phyloP scores from a whole-genome alignment of 345 rosid species.

The Eucalyptus tenuipes region DNA sequence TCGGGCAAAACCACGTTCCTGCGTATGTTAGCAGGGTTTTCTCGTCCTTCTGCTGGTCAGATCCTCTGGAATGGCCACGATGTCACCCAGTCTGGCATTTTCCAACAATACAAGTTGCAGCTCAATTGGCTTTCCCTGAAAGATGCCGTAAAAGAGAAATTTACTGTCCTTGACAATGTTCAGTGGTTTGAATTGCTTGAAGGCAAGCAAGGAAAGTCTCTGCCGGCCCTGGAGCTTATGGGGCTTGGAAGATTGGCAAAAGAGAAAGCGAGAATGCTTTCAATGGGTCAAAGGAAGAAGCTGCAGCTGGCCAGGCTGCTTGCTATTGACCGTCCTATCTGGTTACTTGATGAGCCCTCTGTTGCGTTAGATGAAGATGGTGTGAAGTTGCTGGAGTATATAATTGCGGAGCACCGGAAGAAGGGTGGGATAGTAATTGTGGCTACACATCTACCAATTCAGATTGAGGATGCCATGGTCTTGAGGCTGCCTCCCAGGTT shows the following conservation, averaged over 20 bases:
- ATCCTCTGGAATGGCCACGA: slow-evolving; percentile 93
- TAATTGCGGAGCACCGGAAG: slow-evolving; percentile 65
- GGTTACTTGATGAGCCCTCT: slow-evolving; percentile 85
- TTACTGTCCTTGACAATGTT: slow-evolving; percentile 64
- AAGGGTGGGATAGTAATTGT: slow-evolving; percentile 76
- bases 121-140: slow-evolving; percentile 87
- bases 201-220: slow-evolving; percentile 56
- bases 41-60: slow-evolving; percentile 74
- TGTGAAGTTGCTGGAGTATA: slow-evolving; percentile 56
- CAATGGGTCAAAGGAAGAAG: slow-evolving; percentile 90
- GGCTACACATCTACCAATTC: slow-evolving; percentile 77
- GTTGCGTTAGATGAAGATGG: slow-evolving; percentile 85
- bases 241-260: slow-evolving; percentile 73
- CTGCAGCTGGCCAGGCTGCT: slow-evolving; percentile 76
- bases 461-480: slow-evolving; percentile 75
- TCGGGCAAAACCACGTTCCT: slow-evolving; percentile 77
- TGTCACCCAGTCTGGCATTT: slow-evolving; percentile 56
- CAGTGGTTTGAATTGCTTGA: slow-evolving; percentile 86
- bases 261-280: slow-evolving; percentile 70
- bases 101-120: slow-evolving; percentile 87
- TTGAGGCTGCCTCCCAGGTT: slow-evolving; percentile 76
- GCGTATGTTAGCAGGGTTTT: slow-evolving; percentile 81
- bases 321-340: slow-evolving; percentile 80
- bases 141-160: slow-evolving; percentile 61
- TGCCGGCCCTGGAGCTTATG: slow-evolving; percentile 79